Base-by-base conservation (phyloP, 1,139 yeast genomes). In the Yamadazyma taylorii region DNA sequence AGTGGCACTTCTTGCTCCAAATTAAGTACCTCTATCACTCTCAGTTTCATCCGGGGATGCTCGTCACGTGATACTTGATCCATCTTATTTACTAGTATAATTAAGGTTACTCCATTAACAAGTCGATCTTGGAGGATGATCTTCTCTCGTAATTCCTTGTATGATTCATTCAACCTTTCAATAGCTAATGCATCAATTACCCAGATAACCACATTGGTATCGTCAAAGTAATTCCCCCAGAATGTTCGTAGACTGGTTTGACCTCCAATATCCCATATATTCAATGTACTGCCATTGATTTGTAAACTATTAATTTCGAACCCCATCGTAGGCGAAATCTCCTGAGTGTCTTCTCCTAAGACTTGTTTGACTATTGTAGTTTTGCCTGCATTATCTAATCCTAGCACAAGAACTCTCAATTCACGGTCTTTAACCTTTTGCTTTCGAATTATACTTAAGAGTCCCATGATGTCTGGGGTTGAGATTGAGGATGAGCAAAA, bases 141-240 rank as follows among this genome's bases (percentile, higher is more conserved):
- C 38, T 73, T 77, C 16, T 65, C 66, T 30, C 72, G 65, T 30
- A 90, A 69, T 60, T 89, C 97, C 2, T 46, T 46, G 43, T 73
- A 72, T 43, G 85, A 85, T 58, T 85, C 95, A 13, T 62, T 54
- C 23, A 87, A 62, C 36, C 97, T 62, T 37, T 78, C 81, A 30
- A 73, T 56, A 28, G 80, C 78, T 43, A 78, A 66, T 3, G 80
- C 75, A 60, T 92, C 97, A 9, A 90, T 75, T n/a, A 90, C 96
- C 97, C 97, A 90, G n/a, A 90, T 61, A 17, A 90, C 69, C 11
- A 80, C 77, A 51, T 90, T 92, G 5, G 96, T 85, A 48, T 79
- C 79, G 46, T 89, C 97, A 55, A 85, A 89, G 61, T 89, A 88
- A 61, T 89, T 89, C 41, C 86, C 79, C 97, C 97, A 88, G 57